Conservation (phyloP, 2,329 filamentous ascomycete species). For the Neonectria ditissima region DNA sequence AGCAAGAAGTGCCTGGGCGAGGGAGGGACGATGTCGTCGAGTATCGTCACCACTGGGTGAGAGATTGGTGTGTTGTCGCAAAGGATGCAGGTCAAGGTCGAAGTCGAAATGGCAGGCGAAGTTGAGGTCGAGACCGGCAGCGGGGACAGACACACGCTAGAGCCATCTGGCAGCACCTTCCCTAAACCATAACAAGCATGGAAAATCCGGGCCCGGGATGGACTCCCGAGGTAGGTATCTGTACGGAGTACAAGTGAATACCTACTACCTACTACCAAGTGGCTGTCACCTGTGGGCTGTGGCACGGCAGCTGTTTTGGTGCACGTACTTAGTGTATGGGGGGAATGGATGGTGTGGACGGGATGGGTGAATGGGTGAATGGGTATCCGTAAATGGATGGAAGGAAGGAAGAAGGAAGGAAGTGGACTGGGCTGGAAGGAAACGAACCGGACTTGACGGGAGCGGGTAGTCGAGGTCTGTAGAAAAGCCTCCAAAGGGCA, state of each 20-base stretch:
- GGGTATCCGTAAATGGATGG: too few relatives aligned
- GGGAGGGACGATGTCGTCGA: background rate
- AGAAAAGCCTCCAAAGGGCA: background rate
- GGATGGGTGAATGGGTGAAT: constrained; percentile 3
- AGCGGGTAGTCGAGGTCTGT: background rate
- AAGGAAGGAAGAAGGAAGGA: background rate
- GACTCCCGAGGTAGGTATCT: constrained; percentile 14
- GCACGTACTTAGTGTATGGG: constrained; percentile 4
- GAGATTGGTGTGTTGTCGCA: constrained; percentile 3
- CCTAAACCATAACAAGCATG: constrained; percentile 17
- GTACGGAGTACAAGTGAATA: background rate
- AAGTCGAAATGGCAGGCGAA: constrained; percentile 18
- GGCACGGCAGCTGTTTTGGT: constrained; percentile 4
- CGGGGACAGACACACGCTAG: constrained; percentile 21
- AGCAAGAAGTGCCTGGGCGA: background rate
- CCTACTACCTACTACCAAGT: background rate
- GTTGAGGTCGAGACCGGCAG: constrained; percentile 16
- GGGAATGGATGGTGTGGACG: background rate
- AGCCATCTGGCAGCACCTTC: constrained; percentile 21
- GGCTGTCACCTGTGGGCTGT: background rate
- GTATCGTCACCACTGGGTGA: background rate
- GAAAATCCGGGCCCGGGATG: constrained; percentile 15
- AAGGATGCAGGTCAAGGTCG: constrained; percentile 2
- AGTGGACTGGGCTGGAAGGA: background rate
- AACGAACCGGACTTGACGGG: background rate